phyloP scores from a whole-genome alignment of 257 asterid genomes.

The Fraxinus anomala region DNA sequence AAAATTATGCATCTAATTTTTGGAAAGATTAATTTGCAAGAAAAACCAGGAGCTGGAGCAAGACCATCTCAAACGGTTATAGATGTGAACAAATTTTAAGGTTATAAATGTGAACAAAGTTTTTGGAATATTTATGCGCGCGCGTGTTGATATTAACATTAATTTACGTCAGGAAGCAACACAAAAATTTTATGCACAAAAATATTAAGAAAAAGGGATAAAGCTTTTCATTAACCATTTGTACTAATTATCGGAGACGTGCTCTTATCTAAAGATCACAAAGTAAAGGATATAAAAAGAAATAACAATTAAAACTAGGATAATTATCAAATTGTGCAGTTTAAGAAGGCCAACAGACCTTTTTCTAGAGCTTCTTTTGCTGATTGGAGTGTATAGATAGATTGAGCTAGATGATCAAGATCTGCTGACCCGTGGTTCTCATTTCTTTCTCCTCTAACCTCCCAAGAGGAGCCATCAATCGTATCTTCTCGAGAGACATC shows the following conservation, averaged over 20 bases:
- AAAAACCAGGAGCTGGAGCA: not conserved
- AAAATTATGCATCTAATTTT: not conserved
- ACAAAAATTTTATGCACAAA: not conserved
- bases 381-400: constrained; percentile 54
- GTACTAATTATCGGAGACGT: not conserved
- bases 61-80: not conserved
- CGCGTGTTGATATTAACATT: not conserved
- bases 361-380: constrained; percentile 61
- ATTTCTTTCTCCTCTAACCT: constrained; percentile 47
- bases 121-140: not conserved
- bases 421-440: constrained; percentile 49
- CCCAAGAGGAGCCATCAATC: constrained; percentile 55
- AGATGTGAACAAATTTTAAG: not conserved
- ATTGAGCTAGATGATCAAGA: constrained; percentile 52
- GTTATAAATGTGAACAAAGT: not conserved
- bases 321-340: constrained; percentile 14
- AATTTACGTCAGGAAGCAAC: not conserved
- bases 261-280: not conserved
- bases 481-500: constrained; percentile 44
- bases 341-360: constrained; percentile 46
- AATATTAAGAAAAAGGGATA: not conserved
- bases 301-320: constrained; percentile 9
- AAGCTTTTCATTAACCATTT: not conserved
- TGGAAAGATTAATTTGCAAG: not conserved
- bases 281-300: not conserved